Evolutionary conservation across 2,329 filamentous ascomycete species (phyloP), one percentile per base, ranked within the genome.

Genomic region (Botrytis fabae): DNA sequence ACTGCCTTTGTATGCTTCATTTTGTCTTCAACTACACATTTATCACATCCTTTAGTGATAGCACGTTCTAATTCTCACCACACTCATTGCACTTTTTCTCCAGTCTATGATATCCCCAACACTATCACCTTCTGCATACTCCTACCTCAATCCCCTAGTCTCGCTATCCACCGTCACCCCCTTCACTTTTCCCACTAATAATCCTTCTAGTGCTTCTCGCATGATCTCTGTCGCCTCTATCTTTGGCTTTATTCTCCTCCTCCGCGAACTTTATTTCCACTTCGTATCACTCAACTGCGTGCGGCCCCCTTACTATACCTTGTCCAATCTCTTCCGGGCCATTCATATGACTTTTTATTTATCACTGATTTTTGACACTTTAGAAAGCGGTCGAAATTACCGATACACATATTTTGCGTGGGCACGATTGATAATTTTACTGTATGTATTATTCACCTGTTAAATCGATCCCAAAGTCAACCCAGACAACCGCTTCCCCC

Each of bases 281-380:
- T 65, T 22, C 25, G 32, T 20, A 32, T 65, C 42, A 5, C 9
- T 28, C 5, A 40, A 28, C 4, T 16, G n/a, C 38, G 18, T 65
- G 12, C 40, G n/a, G n/a, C 28, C 42, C 9, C 28, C n/a, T 25
- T 65, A 65, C 28, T 46, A 46, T 65, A 3, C 38, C 40, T 40
- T 65, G 2, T 65, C 62, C n/a, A 65, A 65, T n/a, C n/a, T 65
- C 18, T 65, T 28, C 10, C 62, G 62, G 22, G n/a, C n/a, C n/a
- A 46, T 16, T 22, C 38, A 32, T 20, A 32, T 20, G 12, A 32
- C 22, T 44, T 18, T 65, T 12, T 20, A 46, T 46, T 32, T 46
- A 20, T 65, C 62, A 65, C 2, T 65, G 7, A 20, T 35, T 22
- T 22, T 20, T 28, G 7, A 3, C 28, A 35, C n/a, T 18, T 46